phyloP scores from a whole-genome alignment of 2,329 filamentous ascomycete genomes.

The Trichoderma sp. region DNA sequence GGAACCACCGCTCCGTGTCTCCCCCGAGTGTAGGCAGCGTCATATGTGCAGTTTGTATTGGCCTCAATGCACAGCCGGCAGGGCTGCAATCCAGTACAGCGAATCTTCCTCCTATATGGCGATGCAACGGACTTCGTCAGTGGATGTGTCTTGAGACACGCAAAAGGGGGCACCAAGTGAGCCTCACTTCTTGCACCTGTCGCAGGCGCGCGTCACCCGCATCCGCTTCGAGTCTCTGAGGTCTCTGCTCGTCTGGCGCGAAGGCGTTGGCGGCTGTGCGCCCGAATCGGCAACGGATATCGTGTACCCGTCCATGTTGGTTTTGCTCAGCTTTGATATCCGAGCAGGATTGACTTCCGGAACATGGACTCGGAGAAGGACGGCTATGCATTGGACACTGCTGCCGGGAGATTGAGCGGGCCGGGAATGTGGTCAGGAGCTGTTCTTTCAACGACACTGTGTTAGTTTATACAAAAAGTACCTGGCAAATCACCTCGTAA shows the following conservation, averaged over 20 bases:
- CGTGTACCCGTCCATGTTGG: slow-evolving; percentile 14
- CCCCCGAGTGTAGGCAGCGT: slow-evolving; percentile 16
- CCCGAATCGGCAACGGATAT: slow-evolving; percentile 19
- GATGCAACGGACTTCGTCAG: neutral
- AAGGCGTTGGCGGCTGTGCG: slow-evolving; percentile 19
- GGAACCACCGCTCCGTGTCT: slow-evolving; percentile 12
- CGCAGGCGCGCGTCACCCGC: slow-evolving; percentile 22
- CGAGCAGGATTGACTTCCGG: slow-evolving; percentile 16
- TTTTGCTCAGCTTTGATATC: slow-evolving; percentile 15
- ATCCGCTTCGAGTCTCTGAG: slow-evolving; percentile 20
- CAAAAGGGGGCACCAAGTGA: neutral
- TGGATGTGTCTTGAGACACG: neutral
- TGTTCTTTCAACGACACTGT: neutral
- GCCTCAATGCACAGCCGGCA: slow-evolving; percentile 21
- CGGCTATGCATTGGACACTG: slow-evolving; percentile 18
- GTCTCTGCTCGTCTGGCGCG: slow-evolving; percentile 13
- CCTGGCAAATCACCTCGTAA: neutral
- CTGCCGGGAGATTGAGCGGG: slow-evolving; percentile 9
- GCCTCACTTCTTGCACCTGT: slow-evolving; percentile 21
- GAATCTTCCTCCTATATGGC: slow-evolving; percentile 14
- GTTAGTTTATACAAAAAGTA: neutral
- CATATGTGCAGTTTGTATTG: slow-evolving; percentile 21
- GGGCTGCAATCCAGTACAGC: slow-evolving; percentile 16
- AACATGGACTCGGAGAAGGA: slow-evolving; percentile 18
- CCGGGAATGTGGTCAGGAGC: neutral